A percentile compares a stretch with the other conserved stretches of the same genome.
phyloP scores from a whole-genome alignment of 352 stramenopile species.

The Pythium rishiriense region DNA sequence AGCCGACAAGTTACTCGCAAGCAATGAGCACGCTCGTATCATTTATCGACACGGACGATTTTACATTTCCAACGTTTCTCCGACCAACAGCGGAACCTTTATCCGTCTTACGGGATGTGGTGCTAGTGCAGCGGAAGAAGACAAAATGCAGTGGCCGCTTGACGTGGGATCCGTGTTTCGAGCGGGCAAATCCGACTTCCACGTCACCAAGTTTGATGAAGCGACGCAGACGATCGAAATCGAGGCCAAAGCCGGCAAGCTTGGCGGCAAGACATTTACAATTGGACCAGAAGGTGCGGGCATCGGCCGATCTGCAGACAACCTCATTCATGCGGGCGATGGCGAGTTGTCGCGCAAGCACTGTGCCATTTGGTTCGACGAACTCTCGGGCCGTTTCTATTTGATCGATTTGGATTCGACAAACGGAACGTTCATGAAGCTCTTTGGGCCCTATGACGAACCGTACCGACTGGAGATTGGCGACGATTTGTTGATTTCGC shows the following conservation, averaged over 20 bases:
- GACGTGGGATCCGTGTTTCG: conserved; percentile 62
- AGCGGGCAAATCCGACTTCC: conserved; percentile 81
- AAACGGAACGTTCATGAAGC: conserved; percentile 96
- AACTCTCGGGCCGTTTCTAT: conserved; percentile 74
- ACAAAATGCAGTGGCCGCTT: conserved; percentile 82
- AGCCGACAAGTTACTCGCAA: conserved; percentile 63
- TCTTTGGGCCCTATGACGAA: conserved; percentile 91
- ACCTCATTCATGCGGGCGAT: conserved; percentile 93
- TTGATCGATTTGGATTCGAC: conserved; percentile 87
- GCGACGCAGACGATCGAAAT: conserved; percentile 56
- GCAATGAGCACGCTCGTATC: conserved; percentile 55
- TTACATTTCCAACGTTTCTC: conserved; percentile 54
- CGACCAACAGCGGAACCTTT: conserved; percentile 65
- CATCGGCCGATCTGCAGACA: conserved; percentile 86
- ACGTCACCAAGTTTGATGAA: conserved; percentile 61
- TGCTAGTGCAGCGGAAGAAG: conserved; percentile 39
- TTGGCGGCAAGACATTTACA: conserved; percentile 73
- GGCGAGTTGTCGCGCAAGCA: conserved; percentile 95
- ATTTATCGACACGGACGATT: conserved; percentile 58
- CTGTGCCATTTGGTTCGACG: conserved; percentile 91
- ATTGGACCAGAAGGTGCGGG: conserved; percentile 85
- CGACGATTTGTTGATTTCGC: conserved; percentile 95
- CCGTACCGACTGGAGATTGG: conserved; percentile 92
- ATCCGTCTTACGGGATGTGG: conserved; percentile 52
- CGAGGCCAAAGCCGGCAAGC: conserved; percentile 57